Evolutionary conservation across 345 rosid genomes (phyloP), one percentile per base, ranked within the genome.

Genomic region (Cardamine resedifolia): DNA sequence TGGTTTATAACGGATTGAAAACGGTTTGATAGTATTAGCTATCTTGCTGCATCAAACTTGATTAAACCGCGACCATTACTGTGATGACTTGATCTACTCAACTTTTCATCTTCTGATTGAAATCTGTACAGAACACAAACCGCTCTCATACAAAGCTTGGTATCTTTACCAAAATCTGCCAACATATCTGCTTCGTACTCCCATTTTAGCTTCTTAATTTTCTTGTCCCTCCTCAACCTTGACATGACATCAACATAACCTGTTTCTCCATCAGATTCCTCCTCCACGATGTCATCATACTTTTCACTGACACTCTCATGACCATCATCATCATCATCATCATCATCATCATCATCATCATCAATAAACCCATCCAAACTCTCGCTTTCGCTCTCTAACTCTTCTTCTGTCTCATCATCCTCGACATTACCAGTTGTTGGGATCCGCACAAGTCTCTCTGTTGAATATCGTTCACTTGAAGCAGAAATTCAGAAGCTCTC

Each of bases 101-200:
- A n/a, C 67, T 79, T 77, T 72, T 92, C 93, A 30, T 77, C 96
- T 6, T 68, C 64, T 45, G 91, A 88, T 75, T 88, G 96, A 64
- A 82, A 84, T 45, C 89, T 64, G 63, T 83, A 88, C 11, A 90
- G 79, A 51, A 87, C 96, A 61, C 96, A 88, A 23, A 88, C 96
- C 43, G 96, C 96, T 72, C 73, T 88, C 93, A 90, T 87, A 78
- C 98, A 92, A 15, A 87, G 83, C 72, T 84, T 82, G 1, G 60
- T 77, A 53, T 85, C 87, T 79, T 90, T 90, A 23, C 84, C 90
- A 16, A 92, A 88, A 64, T 77, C 88, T 10, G 96, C 81, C 7
- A 85, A 88, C 91, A 92, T 84, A 27, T 90, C 90, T 21, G 78
- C 90, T 74, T 87, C 87, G 23, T 66, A 80, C 49, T 83, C 77